Conservation (phyloP, 257 asterid species). For the Solanum corneliomulleri region DNA sequence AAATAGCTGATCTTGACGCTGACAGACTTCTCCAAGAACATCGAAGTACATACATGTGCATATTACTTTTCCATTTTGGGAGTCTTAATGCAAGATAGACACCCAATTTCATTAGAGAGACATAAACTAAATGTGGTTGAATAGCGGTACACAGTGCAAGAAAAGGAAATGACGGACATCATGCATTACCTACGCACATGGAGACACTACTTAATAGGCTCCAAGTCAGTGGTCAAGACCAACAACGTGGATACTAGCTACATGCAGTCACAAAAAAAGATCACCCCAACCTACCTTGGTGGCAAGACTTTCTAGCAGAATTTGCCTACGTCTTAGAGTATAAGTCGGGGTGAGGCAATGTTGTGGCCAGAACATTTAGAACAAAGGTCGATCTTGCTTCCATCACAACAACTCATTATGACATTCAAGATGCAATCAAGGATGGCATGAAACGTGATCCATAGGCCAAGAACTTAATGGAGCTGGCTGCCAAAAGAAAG, state of each 20-base stretch:
- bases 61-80: neutral
- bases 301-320: neutral
- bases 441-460: too few relatives aligned
- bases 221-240: neutral
- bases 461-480: too few relatives aligned
- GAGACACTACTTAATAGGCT: neutral
- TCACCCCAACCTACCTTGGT: neutral
- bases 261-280: neutral
- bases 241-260: neutral
- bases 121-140: neutral
- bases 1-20: too few relatives aligned
- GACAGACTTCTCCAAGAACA: neutral
- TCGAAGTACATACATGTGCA: neutral
- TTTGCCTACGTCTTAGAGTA: neutral
- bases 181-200: neutral
- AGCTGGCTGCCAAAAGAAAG: too few relatives aligned
- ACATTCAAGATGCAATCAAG: too few relatives aligned
- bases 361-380: too few relatives aligned
- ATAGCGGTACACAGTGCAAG: neutral
- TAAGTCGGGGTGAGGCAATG: too few relatives aligned
- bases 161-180: neutral
- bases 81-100: neutral
- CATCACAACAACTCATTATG: too few relatives aligned
- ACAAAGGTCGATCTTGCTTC: too few relatives aligned
- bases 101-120: neutral